Evolutionary conservation across 345 rosid genomes (phyloP).

Genomic region (Gossypium raimondii): DNA sequence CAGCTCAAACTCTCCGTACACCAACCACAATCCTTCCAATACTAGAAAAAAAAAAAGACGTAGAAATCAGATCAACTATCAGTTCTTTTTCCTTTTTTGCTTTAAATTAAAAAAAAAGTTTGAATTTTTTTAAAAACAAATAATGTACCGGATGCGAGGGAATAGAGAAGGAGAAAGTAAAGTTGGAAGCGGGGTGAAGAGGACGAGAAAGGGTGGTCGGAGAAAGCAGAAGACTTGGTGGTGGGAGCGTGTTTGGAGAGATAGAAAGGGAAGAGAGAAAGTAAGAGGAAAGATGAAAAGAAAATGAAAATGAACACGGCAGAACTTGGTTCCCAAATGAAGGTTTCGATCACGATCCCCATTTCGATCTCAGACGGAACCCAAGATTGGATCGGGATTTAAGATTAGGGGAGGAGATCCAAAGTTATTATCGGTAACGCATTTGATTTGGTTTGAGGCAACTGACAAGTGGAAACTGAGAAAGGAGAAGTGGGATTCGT

Average conservation of each 20-base stretch:
- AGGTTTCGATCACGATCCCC: slow-evolving; percentile 66
- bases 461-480: not conserved
- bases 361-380: slow-evolving; percentile 28
- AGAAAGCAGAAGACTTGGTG: slow-evolving; percentile 30
- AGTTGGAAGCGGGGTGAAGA: slow-evolving; percentile 56
- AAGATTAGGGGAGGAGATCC: not conserved
- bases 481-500: not conserved
- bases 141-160: slow-evolving; percentile 68
- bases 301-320: slow-evolving; percentile 53
- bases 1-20: slow-evolving; percentile 72
- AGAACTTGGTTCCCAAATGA: slow-evolving; percentile 68
- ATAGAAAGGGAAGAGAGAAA: slow-evolving; percentile 42
- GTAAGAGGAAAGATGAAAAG: slow-evolving; percentile 48
- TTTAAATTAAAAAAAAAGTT: not conserved
- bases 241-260: slow-evolving; percentile 27
- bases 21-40: slow-evolving; percentile 75
- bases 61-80: not conserved
- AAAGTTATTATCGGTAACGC: not conserved
- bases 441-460: not conserved
- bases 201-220: slow-evolving; percentile 44
- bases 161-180: slow-evolving; percentile 57
- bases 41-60: slow-evolving; percentile 28
- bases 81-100: not conserved
- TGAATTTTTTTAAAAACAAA: not conserved
- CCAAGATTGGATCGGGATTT: slow-evolving; percentile 9